phyloP scores from a whole-genome alignment of 768 basidiomycete species.

The Termitomyces sp. region DNA sequence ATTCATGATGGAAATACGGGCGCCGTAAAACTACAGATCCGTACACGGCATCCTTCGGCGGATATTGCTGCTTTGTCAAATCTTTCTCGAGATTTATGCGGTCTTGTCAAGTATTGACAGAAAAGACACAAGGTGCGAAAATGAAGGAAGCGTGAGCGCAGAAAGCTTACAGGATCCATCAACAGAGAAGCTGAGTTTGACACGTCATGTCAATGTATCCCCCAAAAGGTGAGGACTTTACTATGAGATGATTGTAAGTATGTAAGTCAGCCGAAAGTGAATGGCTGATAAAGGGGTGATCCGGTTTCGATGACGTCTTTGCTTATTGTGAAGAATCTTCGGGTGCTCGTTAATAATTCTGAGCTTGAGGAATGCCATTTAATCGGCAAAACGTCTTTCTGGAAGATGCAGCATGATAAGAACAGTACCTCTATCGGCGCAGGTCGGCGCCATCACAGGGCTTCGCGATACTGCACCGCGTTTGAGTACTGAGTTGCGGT shows the following conservation, averaged over 20 bases:
- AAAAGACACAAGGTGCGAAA: not conserved
- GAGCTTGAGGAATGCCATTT: too few relatives aligned
- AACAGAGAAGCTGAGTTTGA: conserved; percentile 8
- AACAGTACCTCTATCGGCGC: too few relatives aligned
- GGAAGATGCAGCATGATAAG: not conserved
- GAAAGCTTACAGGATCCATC: conserved; percentile 9
- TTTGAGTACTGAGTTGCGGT: too few relatives aligned
- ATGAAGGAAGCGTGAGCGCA: not conserved
- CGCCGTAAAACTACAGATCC: too few relatives aligned
- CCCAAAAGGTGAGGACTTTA: not conserved
- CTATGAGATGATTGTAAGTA: not conserved
- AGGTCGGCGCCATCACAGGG: too few relatives aligned
- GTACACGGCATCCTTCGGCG: not conserved
- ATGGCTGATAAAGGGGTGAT: not conserved
- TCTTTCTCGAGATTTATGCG: not conserved
- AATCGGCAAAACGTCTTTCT: not conserved
- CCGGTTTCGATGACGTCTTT: not conserved
- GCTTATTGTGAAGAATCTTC: not conserved
- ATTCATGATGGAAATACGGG: not conserved
- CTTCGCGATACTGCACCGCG: too few relatives aligned
- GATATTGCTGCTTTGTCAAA: not conserved
- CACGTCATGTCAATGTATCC: conserved; percentile 17
- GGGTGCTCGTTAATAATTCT: too few relatives aligned
- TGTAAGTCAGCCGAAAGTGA: conserved; percentile 1
- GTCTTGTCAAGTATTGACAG: conserved; percentile 1